Evolutionary conservation across 495 filamentous ascomycete genomes (phyloP), one percentile per base, ranked within the genome.

Genomic region (Cryomyces minteri): DNA sequence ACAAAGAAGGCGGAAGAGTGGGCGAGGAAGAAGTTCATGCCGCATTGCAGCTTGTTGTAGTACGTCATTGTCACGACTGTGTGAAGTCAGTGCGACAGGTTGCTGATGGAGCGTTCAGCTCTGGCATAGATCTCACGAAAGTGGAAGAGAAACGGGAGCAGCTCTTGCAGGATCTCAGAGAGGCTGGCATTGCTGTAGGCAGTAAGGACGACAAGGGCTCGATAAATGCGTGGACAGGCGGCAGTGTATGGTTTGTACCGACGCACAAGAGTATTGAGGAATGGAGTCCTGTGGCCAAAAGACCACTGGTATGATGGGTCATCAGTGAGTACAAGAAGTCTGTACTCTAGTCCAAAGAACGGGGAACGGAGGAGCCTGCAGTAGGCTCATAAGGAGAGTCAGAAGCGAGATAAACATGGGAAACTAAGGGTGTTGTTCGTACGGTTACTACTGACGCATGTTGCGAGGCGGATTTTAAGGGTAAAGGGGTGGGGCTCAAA

Each of bases 41-140:
- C 60, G 43, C 60, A 63, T 51, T 40, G 50, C 31, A 59, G 56
- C 47, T 45, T 63, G 40, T 44, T 59, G 41, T 63, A 63, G 60
- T 62, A 46, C 43, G 58, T 59, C 9, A 25, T 43, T 25, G 25
- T 7, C n/a, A 46, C 18, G 25, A 25, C n/a, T 48, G 29, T 46
- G 5, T n/a, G 4, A 40, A 12, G 6, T 48, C 0, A n/a, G 1
- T 6, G 5, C 18, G 29, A 31, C 4, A 43, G 5, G 10, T 4
- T 48, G n/a, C 33, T 42, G 12, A 36, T 18, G 4, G 33, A 5
- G 5, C n/a, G 5, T 14, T n/a, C 40, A 10, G 9, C 25, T 18
- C 10, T 32, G 54, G 54, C 39, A 48, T 51, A 5, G 48, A 49
- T 6, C 8, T 49, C 10, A 30, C 46, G 41, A 34, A 49, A n/a